phyloP scores from a whole-genome alignment of 2,329 filamentous ascomycete species.

The Talaromyces amestolkiae region DNA sequence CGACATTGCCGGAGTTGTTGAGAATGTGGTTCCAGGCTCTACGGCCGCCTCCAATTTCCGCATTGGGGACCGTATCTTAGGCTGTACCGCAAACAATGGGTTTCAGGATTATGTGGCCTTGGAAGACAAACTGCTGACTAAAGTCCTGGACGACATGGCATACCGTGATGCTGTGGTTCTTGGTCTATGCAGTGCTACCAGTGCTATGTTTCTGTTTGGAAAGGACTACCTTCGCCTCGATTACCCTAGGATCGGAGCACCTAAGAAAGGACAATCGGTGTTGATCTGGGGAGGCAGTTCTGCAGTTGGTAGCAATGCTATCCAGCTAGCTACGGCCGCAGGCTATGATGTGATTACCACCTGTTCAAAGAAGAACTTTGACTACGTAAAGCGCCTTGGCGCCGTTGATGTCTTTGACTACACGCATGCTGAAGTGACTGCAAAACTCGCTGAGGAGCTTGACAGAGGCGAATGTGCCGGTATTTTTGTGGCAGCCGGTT shows the following conservation, averaged over 20 bases:
- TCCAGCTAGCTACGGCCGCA: not conserved
- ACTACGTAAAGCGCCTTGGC: not conserved
- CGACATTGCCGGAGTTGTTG: not conserved
- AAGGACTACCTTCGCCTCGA: not conserved
- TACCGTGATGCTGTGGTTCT: not conserved
- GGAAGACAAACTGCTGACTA: not conserved
- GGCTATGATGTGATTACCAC: not conserved
- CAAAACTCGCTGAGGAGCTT: not conserved
- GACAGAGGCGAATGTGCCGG: not conserved
- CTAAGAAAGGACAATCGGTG: not conserved
- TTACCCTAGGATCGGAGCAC: not conserved
- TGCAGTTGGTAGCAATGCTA: not conserved
- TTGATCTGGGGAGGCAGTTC: slow-evolving; percentile 20
- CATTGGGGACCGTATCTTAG: not conserved
- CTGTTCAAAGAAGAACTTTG: not conserved
- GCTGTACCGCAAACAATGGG: not conserved
- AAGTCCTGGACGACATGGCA: not conserved
- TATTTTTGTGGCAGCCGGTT: not conserved
- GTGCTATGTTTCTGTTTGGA: not conserved
- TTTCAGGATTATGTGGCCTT: not conserved
- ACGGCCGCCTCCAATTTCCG: not conserved
- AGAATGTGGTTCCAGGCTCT: not conserved
- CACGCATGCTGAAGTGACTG: not conserved
- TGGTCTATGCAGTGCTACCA: not conserved
- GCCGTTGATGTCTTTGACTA: not conserved